phyloP scores from a whole-genome alignment of 2,329 filamentous ascomycete species.

The Metarhizium album region DNA sequence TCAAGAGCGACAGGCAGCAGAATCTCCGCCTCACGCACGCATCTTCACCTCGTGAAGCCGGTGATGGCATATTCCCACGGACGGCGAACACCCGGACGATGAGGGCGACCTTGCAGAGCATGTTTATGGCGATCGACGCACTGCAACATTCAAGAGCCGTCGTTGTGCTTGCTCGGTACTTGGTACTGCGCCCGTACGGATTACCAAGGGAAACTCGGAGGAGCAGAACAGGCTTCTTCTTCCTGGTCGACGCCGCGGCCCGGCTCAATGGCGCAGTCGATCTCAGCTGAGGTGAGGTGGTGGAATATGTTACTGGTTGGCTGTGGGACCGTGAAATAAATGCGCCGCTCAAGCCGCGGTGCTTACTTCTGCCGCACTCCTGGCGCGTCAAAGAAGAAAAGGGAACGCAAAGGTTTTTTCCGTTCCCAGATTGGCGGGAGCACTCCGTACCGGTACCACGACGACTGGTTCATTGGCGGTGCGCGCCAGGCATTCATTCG shows the following conservation, averaged over 20 bases:
- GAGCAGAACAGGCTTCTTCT: no score
- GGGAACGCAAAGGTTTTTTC: constrained; percentile 1
- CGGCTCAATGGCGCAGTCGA: background rate
- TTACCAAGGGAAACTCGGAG: no score
- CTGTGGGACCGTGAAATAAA: constrained; percentile 1
- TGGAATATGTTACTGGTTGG: no score
- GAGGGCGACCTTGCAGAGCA: background rate
- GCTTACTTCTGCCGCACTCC: background rate
- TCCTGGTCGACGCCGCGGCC: background rate
- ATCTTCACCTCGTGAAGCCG: background rate
- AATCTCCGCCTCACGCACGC: background rate
- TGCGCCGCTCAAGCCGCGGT: no score
- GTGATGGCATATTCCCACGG: background rate
- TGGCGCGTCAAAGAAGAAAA: background rate
- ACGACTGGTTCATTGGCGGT: background rate
- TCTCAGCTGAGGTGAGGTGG: background rate
- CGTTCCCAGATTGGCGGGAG: background rate
- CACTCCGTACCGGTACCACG: no score
- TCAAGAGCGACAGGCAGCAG: background rate
- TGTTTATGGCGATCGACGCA: no score
- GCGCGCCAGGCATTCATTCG: constrained; percentile 1
- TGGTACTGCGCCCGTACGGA: no score
- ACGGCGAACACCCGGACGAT: background rate
- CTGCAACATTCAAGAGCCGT: no score
- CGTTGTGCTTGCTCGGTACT: no score